Evolutionary conservation across 441 rosid species (phyloP).

Genomic region (Pelargonium exstipulatum): DNA sequence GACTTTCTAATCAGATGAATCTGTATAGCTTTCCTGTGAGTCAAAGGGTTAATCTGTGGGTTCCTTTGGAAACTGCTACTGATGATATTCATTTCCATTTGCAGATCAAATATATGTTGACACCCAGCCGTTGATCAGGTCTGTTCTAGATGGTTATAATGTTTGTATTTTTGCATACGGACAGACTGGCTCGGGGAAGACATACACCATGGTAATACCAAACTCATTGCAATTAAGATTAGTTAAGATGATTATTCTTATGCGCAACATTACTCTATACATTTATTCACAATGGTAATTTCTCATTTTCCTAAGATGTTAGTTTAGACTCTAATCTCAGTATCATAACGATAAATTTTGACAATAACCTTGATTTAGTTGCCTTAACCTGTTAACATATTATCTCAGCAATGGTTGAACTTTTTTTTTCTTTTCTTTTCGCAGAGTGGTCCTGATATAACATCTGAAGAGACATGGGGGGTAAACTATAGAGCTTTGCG

Average conservation of each 20-base stretch:
- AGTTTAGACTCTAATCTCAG: neutral
- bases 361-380: neutral
- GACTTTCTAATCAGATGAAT: neutral
- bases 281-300: no score
- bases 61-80: neutral
- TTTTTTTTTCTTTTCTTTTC: constrained; percentile 3
- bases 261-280: neutral
- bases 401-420: neutral
- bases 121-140: constrained; percentile 32
- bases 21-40: neutral
- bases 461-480: constrained; percentile 82
- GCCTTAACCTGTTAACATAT: neutral
- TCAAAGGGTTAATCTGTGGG: neutral
- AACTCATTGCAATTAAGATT: constrained; percentile 25
- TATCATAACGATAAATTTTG: neutral
- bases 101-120: constrained; percentile 85
- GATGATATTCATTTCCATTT: neutral
- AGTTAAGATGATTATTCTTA: constrained; percentile 15
- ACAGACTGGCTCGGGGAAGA: constrained; percentile 97
- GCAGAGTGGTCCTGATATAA: constrained; percentile 77
- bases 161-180: constrained; percentile 97
- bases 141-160: constrained; percentile 97
- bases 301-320: neutral
- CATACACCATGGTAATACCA: constrained; percentile 66
- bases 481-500: constrained; percentile 1